Percentiles rank a stretch among this genome's conserved stretches.
phyloP scores from a whole-genome alignment of 331 rosid species.

The Spiraea crenata region DNA sequence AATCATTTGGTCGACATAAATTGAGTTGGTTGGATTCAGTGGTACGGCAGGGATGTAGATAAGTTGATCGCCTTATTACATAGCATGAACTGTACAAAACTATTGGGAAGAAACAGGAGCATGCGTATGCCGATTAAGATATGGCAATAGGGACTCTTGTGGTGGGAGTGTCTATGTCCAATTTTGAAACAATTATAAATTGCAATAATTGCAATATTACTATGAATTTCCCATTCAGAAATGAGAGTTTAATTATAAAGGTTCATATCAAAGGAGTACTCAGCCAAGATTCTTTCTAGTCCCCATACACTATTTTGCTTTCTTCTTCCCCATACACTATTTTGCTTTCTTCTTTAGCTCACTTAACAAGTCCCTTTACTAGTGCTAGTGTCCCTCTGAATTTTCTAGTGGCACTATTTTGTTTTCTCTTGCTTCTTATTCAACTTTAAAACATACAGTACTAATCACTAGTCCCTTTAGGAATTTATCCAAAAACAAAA shows the following conservation, averaged over 20 bases:
- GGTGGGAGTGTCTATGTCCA: not conserved
- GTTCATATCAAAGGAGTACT: not conserved
- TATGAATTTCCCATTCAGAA: constrained; percentile 16
- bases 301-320: constrained; percentile 26
- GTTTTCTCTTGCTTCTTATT: not conserved
- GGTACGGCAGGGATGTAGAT: not conserved
- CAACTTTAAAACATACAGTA: not conserved
- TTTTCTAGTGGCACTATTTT: constrained; percentile 15
- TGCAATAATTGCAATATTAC: no score
- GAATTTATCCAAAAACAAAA: no score
- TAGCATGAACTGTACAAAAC: not conserved
- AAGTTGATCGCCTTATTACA: not conserved
- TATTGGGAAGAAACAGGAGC: not conserved
- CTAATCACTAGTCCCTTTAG: not conserved
- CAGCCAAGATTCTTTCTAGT: no score
- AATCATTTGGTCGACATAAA: no score
- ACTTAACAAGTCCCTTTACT: constrained; percentile 24
- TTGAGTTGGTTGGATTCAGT: no score
- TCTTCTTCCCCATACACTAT: constrained; percentile 21
- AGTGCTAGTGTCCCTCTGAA: constrained; percentile 37
- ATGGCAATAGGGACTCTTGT: not conserved
- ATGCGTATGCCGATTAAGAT: not conserved
- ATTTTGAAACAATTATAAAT: not conserved
- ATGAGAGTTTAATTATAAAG: constrained; percentile 33
- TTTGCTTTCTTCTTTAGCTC: constrained; percentile 24